phyloP scores from a whole-genome alignment of 1,284 basidiomycete species.

The Sporisorium graminicola region DNA sequence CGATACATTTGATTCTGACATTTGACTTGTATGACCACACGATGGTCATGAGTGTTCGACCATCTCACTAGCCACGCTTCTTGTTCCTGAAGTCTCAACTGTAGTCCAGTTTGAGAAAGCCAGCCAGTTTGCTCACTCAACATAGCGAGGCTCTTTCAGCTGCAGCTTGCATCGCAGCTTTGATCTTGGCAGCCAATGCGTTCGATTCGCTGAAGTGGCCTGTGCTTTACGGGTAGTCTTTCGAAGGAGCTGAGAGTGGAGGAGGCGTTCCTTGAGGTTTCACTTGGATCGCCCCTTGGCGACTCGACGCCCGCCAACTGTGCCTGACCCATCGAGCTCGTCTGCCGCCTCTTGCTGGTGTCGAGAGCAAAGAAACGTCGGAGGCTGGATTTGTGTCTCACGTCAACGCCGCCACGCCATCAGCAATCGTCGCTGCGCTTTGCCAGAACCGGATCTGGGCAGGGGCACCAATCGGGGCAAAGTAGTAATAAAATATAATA shows the following conservation, averaged over 20 bases:
- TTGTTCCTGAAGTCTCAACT: not conserved
- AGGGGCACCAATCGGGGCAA: not conserved
- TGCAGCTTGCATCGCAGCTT: not conserved
- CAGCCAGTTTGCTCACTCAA: too few relatives aligned
- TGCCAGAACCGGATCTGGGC: not conserved
- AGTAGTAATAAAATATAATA: too few relatives aligned
- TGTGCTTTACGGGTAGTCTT: not conserved
- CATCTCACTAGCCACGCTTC: not conserved
- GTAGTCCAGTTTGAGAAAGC: not conserved
- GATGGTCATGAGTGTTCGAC: too few relatives aligned
- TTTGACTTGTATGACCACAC: too few relatives aligned
- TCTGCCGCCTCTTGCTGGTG: not conserved
- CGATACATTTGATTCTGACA: too few relatives aligned
- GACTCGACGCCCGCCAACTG: too few relatives aligned
- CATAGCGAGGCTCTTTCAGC: too few relatives aligned
- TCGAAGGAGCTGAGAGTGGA: not conserved
- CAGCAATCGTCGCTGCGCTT: not conserved
- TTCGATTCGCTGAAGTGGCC: too few relatives aligned
- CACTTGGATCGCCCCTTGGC: not conserved
- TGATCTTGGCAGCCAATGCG: not conserved
- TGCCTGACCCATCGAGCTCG: not conserved
- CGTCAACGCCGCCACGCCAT: conserved; percentile 25
- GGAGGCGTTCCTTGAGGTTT: conserved; percentile 3
- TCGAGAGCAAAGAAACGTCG: not conserved
- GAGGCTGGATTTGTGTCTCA: conserved; percentile 35